phyloP scores from a whole-genome alignment of 2,329 filamentous ascomycete species.

The Ilyonectria destructans region DNA sequence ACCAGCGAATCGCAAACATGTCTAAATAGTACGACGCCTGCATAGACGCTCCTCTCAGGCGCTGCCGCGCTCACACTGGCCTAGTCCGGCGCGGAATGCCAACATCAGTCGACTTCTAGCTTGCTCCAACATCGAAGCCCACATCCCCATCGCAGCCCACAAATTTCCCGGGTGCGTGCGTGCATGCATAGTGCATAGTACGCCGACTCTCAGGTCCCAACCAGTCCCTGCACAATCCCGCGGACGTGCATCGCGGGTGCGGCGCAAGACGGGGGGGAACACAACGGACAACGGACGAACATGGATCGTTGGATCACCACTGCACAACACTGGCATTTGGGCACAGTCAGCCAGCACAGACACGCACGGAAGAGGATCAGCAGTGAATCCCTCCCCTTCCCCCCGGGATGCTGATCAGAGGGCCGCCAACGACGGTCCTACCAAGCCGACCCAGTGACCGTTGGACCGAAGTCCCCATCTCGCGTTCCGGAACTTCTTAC shows the following conservation, averaged over 20 bases:
- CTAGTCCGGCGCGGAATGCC: not conserved
- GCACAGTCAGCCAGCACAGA: not conserved
- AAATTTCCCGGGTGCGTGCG: constrained; percentile 13
- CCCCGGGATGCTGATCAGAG: not conserved
- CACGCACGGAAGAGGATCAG: not conserved
- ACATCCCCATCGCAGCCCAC: constrained; percentile 12
- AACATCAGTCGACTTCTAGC: not conserved
- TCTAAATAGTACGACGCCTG: not conserved
- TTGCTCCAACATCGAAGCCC: constrained; percentile 1
- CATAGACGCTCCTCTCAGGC: not conserved
- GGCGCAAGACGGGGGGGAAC: constrained; percentile 15
- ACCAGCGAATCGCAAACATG: not conserved
- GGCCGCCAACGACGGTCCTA: not conserved
- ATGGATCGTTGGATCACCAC: constrained; percentile 7
- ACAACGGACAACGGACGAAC: not conserved
- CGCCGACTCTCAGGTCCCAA: constrained; percentile 4
- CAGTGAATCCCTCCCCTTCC: not conserved
- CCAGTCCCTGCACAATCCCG: not conserved
- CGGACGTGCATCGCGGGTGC: constrained; percentile 24
- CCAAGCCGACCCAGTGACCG: not conserved
- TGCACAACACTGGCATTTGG: constrained; percentile 10
- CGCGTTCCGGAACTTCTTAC: not conserved
- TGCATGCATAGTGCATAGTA: not conserved
- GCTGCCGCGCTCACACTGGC: not conserved
- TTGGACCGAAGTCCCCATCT: constrained; percentile 10